Base-by-base conservation (phyloP, 2,329 filamentous ascomycete species). In the Colletotrichum lini region DNA sequence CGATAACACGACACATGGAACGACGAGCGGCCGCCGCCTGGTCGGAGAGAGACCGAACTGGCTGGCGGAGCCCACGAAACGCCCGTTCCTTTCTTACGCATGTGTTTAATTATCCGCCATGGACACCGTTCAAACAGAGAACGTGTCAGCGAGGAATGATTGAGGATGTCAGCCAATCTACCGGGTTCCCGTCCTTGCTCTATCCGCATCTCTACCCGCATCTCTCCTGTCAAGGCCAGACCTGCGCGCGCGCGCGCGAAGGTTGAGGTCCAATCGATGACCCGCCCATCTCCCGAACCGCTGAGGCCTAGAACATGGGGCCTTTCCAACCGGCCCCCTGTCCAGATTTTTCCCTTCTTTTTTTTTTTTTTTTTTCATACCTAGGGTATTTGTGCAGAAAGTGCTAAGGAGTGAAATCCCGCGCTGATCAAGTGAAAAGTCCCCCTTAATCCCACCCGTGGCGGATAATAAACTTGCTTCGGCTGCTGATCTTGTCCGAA, bases 181-280 rank as follows among this genome's bases (percentile, higher is more conserved):
- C 44, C 58, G 26, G 26, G 26, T 49, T 40, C 44, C 23, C 30
- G 13, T 35, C 13, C 13, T 16, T 21, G 30, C 30, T 35, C 30
- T 30, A 30, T 30, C 30, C 30, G 30, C 30, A 35, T 35, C 30
- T 35, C 30, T 30, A 30, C 9, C 30, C 30, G 30, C 30, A 35
- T 35, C 30, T 38, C 18, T 38, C 52, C 30, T 38, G 52, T 10
- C 21, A 12, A 54, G 58, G 42, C 42, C 26, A 42, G 9, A 30
- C 7, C 9, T 21, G 23, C 18, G 26, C n/a, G 49, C 49, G 21
- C 12, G 21, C 49, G 4, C 21, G 10, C 57, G 8, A 10, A 35
- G 21, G 52, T 49, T 30, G 42, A 57, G 53, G 53, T 58, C 66
- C 66, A 53, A 69, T 59, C 23, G 53, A 65, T 52, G 60, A 54